Conservation (phyloP, 768 basidiomycete genomes). For the Sarcomyxa edulis region DNA sequence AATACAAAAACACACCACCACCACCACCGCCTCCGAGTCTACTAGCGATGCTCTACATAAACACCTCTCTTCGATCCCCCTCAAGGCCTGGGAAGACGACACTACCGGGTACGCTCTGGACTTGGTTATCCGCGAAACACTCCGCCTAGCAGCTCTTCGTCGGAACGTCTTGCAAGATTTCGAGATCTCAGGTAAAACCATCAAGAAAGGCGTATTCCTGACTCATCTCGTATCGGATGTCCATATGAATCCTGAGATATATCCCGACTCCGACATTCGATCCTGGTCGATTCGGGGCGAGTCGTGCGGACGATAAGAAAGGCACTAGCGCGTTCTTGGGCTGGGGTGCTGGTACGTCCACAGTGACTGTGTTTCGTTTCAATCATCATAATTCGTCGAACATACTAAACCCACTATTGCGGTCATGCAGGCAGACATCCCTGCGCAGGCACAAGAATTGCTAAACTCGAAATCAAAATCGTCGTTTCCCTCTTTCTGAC, state of each 20-base stretch:
- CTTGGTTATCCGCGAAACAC: constrained; percentile 33
- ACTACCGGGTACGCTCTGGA: constrained; percentile 32
- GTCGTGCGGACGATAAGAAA: constrained; percentile 29
- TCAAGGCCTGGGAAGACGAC: constrained; percentile 33
- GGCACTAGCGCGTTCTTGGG: constrained; percentile 25
- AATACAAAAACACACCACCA: constrained; percentile 25
- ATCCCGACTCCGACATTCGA: constrained; percentile 30
- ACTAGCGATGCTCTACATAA: constrained; percentile 24
- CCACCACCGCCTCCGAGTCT: constrained; percentile 17
- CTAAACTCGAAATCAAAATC: constrained; percentile 33
- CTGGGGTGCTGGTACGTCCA: constrained; percentile 37
- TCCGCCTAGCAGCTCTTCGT: constrained; percentile 25
- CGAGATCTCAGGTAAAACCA: constrained; percentile 16
- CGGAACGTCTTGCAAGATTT: constrained; percentile 28
- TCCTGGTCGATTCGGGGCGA: constrained; percentile 25
- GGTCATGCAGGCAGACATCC: constrained; percentile 30
- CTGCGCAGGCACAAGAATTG: constrained; percentile 32
- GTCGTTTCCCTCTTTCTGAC: constrained; percentile 26
- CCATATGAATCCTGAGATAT: constrained; percentile 29
- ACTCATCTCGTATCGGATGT: constrained; percentile 25
- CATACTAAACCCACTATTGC: not conserved
- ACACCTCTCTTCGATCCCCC: constrained; percentile 27
- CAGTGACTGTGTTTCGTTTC: too few relatives aligned
- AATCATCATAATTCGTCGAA: too few relatives aligned
- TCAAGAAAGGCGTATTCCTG: constrained; percentile 29